Evolutionary conservation across 2,329 filamentous ascomycete genomes (phyloP).

Genomic region (Venturia nashicola): DNA sequence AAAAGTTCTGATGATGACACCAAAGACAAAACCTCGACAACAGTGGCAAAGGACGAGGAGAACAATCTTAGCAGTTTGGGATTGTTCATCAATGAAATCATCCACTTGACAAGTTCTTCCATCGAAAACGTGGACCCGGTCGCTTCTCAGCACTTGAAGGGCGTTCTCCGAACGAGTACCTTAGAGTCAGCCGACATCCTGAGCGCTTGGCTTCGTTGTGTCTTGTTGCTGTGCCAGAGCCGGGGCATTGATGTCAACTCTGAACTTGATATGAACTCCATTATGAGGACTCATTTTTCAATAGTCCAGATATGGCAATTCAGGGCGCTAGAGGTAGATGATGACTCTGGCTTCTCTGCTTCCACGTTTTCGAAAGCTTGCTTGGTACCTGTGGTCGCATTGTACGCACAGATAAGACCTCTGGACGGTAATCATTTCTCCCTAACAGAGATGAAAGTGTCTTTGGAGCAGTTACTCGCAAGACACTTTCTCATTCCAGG

Average conservation of each 20-base stretch:
- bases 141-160: slow-evolving; percentile 7
- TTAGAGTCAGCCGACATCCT: slow-evolving; percentile 1
- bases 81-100: background rate
- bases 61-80: background rate
- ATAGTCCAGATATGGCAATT: slow-evolving; percentile 19
- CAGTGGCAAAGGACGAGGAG: background rate
- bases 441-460: background rate
- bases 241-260: background rate
- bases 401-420: slow-evolving; percentile 1
- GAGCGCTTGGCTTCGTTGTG: slow-evolving; percentile 7
- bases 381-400: slow-evolving; percentile 17
- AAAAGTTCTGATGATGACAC: background rate
- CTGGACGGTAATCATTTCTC: background rate
- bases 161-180: background rate
- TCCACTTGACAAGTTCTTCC: background rate
- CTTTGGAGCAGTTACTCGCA: slow-evolving; percentile 26
- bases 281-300: background rate
- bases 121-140: background rate
- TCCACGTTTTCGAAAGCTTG: slow-evolving; percentile 25
- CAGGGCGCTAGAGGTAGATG: slow-evolving; percentile 17
- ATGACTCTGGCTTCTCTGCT: slow-evolving; percentile 16
- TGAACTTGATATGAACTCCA: background rate
- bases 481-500: slow-evolving; percentile 26
- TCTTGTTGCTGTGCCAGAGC: background rate
- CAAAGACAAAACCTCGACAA: background rate